Conservation (phyloP, 495 filamentous ascomycete species). For the Staphylotrichum longicolle region DNA sequence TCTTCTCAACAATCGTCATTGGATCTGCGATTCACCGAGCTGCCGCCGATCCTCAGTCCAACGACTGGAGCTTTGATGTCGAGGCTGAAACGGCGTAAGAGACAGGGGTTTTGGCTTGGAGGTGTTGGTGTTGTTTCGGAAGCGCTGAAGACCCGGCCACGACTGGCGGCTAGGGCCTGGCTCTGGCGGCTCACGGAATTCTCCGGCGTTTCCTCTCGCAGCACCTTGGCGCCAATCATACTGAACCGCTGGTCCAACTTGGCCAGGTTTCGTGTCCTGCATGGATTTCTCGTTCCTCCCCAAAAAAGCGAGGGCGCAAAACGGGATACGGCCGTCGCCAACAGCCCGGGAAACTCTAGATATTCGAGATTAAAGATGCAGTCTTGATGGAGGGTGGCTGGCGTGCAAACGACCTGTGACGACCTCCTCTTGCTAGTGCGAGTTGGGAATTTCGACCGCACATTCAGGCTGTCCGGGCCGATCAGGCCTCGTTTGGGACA, state of each 20-base stretch:
- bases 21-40: not conserved
- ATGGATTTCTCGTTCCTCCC: too few species aligned
- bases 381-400: not conserved
- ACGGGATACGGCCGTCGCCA: too few species aligned
- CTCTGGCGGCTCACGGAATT: slow-evolving; percentile 12
- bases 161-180: slow-evolving; percentile 9
- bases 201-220: slow-evolving; percentile 10
- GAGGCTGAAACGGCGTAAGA: slow-evolving; percentile 13
- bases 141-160: not conserved
- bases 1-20: not conserved
- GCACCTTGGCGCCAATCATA: too few species aligned
- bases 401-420: too few species aligned
- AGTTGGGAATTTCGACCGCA: not conserved
- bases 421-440: not conserved
- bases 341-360: too few species aligned
- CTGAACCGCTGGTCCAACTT: not conserved
- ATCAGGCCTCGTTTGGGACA: not conserved
- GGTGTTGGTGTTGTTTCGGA: slow-evolving; percentile 12
- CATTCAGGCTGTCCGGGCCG: slow-evolving; percentile 18
- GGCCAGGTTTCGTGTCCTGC: too few species aligned
- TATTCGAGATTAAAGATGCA: too few species aligned
- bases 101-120: slow-evolving; percentile 3
- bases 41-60: not conserved
- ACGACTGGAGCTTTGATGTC: slow-evolving; percentile 5
- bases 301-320: too few species aligned